Conservation (phyloP, 768 basidiomycete genomes). For the Chlorophyllum brunneum region DNA sequence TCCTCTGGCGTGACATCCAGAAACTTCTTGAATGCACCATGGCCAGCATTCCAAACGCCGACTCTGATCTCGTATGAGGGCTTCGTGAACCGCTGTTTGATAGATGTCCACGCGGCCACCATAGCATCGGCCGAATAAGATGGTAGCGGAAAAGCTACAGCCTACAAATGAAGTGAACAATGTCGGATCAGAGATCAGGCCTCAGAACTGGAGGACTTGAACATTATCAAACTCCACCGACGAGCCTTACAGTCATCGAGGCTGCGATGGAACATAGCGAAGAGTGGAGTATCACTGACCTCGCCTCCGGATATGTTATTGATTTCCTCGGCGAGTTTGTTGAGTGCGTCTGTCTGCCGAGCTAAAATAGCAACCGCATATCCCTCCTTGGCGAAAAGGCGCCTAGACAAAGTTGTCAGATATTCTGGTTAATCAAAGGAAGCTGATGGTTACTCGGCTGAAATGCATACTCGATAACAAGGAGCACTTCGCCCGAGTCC, state of each 20-base stretch:
- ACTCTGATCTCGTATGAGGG: conserved; percentile 51
- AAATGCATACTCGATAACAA: too few relatives aligned
- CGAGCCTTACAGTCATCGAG: too few relatives aligned
- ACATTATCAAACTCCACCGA: not conserved
- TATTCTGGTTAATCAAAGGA: not conserved
- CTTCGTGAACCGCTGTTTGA: conserved; percentile 43
- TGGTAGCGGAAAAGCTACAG: conserved; percentile 50
- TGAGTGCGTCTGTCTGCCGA: conserved; percentile 47
- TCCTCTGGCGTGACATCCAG: conserved; percentile 58
- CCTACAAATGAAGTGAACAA: conserved; percentile 31
- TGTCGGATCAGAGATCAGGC: too few relatives aligned
- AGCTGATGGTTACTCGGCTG: too few relatives aligned
- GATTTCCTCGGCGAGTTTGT: conserved; percentile 50
- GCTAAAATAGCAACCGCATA: conserved; percentile 68
- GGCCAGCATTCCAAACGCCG: conserved; percentile 60
- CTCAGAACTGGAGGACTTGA: too few relatives aligned
- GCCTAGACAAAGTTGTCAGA: conserved; percentile 30
- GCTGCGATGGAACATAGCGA: not conserved
- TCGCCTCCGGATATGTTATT: conserved; percentile 48
- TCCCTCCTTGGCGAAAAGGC: conserved; percentile 56
- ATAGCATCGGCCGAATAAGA: conserved; percentile 50
- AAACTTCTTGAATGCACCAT: conserved; percentile 63
- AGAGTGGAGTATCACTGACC: conserved; percentile 28
- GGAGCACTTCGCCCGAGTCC: not conserved
- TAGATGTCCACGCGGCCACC: conserved; percentile 40